phyloP scores from a whole-genome alignment of 352 stramenopile species.

The Phytopythium sindhum region DNA sequence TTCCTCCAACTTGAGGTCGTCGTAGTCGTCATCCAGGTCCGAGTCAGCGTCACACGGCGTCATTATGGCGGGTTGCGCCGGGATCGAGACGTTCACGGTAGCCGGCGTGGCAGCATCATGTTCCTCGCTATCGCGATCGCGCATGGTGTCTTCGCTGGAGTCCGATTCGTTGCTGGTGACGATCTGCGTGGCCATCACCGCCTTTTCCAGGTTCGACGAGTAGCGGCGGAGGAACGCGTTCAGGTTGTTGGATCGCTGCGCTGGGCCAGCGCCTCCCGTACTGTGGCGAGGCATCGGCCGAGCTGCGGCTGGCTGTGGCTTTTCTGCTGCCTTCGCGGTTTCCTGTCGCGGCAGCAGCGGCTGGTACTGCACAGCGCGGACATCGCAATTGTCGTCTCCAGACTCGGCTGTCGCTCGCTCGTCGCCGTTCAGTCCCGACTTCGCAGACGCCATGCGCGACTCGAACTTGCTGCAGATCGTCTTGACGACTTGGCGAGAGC shows the following conservation, averaged over 20 bases:
- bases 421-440: conserved; percentile 5
- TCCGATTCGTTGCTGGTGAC: background rate
- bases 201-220: conserved; percentile 58
- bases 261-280: conserved; percentile 9
- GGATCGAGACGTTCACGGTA: background rate
- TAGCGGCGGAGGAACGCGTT: conserved; percentile 66
- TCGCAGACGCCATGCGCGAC: conserved; percentile 11
- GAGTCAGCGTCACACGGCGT: background rate
- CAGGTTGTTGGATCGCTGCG: conserved; percentile 48
- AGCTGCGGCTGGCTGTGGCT: background rate
- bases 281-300: conserved; percentile 10
- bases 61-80: background rate
- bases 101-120: background rate
- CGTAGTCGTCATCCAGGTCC: conserved; percentile 3
- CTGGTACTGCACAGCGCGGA: conserved; percentile 7
- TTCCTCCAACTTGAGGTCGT: background rate
- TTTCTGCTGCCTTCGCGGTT: background rate
- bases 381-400: conserved; percentile 10
- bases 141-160: background rate
- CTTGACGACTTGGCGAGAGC: conserved; percentile 46
- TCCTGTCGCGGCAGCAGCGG: conserved; percentile 10
- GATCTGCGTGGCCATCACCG: conserved; percentile 3
- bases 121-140: background rate
- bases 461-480: conserved; percentile 56
- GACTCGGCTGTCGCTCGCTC: conserved; percentile 10